Evolutionary conservation across 2,329 filamentous ascomycete genomes (phyloP).

Genomic region (Emergomyces pasteurianus): DNA sequence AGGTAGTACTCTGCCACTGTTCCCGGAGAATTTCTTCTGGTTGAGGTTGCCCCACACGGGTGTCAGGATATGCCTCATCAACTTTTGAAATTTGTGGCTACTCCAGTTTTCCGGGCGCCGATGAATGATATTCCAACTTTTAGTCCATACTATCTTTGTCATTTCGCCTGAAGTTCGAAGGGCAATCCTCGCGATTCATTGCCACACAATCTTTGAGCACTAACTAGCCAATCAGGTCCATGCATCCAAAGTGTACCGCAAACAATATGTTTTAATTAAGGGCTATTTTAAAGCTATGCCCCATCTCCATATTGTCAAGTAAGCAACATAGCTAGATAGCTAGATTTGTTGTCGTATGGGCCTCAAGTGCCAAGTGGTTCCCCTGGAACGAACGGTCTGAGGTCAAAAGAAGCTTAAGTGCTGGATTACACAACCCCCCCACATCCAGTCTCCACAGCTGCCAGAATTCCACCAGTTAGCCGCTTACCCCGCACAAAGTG

Average conservation of each 20-base stretch:
- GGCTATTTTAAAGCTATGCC: not conserved
- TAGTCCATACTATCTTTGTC: not conserved
- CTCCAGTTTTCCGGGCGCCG: not conserved
- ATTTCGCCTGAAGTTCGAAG: not conserved
- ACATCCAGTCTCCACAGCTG: not conserved
- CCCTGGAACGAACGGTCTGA: not conserved
- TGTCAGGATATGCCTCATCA: not conserved
- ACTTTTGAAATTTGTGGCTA: not conserved
- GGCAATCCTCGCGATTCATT: not conserved
- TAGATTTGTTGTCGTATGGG: not conserved
- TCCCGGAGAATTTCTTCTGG: not conserved
- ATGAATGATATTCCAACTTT: not conserved
- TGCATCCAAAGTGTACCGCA: not conserved
- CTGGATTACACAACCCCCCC: not conserved
- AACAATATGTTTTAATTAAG: not conserved
- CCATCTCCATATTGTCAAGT: not conserved
- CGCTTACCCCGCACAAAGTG: not conserved
- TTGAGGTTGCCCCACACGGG: not conserved
- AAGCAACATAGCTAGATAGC: not conserved
- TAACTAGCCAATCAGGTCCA: not conserved
- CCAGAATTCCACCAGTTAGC: no score
- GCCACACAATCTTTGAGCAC: not conserved
- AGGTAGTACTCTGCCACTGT: not conserved
- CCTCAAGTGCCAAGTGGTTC: not conserved
- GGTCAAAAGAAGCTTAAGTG: not conserved